Percentiles rank a stretch among this genome's conserved stretches.
phyloP scores from a whole-genome alignment of 305 asterid species.

The Solanum hybrid region DNA sequence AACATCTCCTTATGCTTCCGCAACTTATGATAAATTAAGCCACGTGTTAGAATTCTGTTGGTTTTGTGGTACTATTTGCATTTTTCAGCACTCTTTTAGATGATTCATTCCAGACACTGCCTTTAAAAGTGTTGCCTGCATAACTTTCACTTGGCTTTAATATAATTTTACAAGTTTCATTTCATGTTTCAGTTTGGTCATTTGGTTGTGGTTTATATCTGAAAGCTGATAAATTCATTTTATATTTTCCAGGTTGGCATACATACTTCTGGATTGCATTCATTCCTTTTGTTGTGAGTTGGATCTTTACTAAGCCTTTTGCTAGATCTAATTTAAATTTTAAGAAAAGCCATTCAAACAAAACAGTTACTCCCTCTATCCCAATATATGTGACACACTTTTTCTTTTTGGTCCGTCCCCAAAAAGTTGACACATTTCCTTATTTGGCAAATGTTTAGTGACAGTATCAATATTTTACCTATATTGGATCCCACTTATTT shows the following conservation, averaged over 20 bases:
- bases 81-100: neutral
- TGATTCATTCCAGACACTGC: neutral
- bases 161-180: neutral
- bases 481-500: neutral
- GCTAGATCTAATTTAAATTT: neutral
- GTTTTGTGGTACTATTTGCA: neutral
- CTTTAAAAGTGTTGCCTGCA: neutral
- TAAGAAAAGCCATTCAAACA: neutral
- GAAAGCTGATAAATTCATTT: neutral
- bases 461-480: neutral
- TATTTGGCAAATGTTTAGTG: neutral
- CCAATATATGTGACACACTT: neutral
- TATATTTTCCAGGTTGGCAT: slow-evolving; percentile 72
- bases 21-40: neutral
- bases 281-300: slow-evolving; percentile 64
- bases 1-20: neutral
- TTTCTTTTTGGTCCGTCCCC: neutral
- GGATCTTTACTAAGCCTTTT: neutral
- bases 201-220: neutral
- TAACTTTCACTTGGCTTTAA: neutral
- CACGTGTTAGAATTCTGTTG: neutral
- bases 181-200: neutral
- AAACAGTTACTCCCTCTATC: neutral
- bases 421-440: neutral
- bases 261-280: slow-evolving; percentile 91